A percentile compares a stretch with the other conserved stretches of the same genome.
phyloP scores from a whole-genome alignment of 2,329 filamentous ascomycete genomes.

The Dryadomyces quercivorus region DNA sequence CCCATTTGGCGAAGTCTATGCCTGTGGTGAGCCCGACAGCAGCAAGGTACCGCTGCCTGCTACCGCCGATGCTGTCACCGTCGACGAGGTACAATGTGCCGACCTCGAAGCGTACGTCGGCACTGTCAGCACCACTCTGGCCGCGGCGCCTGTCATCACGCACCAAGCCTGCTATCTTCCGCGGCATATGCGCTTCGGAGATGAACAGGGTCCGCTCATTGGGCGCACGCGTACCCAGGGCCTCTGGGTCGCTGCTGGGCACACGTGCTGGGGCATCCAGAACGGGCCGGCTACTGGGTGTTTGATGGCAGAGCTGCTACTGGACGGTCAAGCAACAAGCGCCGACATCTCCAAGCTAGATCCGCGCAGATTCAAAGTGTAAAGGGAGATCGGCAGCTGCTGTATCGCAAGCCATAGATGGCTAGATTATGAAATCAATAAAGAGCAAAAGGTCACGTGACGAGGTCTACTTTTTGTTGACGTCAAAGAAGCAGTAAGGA shows the following conservation, averaged over 20 bases:
- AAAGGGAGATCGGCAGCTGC: conserved; percentile 3
- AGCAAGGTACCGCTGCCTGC: conserved; percentile 58
- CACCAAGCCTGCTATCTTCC: conserved; percentile 92
- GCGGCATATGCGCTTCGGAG: conserved; percentile 52
- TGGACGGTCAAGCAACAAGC: conserved; percentile 59
- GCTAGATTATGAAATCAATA: too few relatives aligned
- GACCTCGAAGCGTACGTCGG: conserved; percentile 72
- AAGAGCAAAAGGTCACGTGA: too few relatives aligned
- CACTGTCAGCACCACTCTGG: conserved; percentile 52
- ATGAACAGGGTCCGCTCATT: conserved; percentile 58
- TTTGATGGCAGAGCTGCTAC: conserved; percentile 66
- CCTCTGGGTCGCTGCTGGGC: conserved; percentile 71
- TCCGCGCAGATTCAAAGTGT: conserved; percentile 50
- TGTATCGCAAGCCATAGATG: too few relatives aligned
- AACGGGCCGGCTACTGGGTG: conserved; percentile 83
- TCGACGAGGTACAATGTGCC: conserved; percentile 66
- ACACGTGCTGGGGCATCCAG: conserved; percentile 98
- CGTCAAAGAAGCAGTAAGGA: too few relatives aligned
- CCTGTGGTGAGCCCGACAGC: conserved; percentile 78
- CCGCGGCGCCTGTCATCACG: conserved; percentile 54
- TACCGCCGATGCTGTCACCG: conserved; percentile 61
- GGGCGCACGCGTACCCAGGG: conserved; percentile 63
- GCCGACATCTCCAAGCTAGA: conserved; percentile 55
- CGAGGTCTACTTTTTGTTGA: too few relatives aligned
- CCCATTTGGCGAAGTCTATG: conserved; percentile 81